Evolutionary conservation across 225 moss, liverwort and hornwort genomes (phyloP).

Genomic region (Bryoerythrophyllum caledonicum): DNA sequence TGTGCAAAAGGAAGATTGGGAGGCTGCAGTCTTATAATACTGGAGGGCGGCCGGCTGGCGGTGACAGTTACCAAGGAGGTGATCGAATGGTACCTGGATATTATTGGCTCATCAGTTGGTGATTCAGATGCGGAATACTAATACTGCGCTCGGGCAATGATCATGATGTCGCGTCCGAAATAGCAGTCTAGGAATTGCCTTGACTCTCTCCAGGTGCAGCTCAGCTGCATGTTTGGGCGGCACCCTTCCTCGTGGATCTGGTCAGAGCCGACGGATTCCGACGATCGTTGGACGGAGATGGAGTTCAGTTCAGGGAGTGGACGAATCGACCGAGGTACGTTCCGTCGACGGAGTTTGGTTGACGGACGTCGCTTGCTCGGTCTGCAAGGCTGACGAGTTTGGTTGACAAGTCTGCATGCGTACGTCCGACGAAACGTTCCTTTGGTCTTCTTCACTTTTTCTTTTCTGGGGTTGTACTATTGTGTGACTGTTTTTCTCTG

Average conservation of each 20-base stretch:
- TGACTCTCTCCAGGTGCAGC: not conserved
- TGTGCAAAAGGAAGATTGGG: not conserved
- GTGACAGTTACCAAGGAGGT: conserved; percentile 19
- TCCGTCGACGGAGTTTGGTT: too few relatives aligned
- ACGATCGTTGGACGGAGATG: not conserved
- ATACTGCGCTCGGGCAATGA: conserved; percentile 21
- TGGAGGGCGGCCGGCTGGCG: conserved; percentile 15
- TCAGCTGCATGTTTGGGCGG: not conserved
- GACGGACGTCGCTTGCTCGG: not conserved
- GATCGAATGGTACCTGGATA: too few relatives aligned
- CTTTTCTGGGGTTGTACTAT: too few relatives aligned
- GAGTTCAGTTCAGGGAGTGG: too few relatives aligned
- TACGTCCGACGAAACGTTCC: not conserved
- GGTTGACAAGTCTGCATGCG: not conserved
- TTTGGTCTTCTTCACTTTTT: too few relatives aligned
- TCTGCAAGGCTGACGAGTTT: not conserved
- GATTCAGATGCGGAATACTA: not conserved
- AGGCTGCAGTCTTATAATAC: not conserved
- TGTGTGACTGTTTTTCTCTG: not conserved
- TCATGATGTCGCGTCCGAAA: conserved; percentile 21
- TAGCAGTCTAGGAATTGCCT: not conserved
- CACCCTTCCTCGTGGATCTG: conserved; percentile 14
- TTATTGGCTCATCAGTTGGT: not conserved
- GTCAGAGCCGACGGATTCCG: not conserved
- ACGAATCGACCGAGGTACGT: too few relatives aligned